Evolutionary conservation across 2,329 filamentous ascomycete species (phyloP).

Genomic region (Trichoderma aggressivum): DNA sequence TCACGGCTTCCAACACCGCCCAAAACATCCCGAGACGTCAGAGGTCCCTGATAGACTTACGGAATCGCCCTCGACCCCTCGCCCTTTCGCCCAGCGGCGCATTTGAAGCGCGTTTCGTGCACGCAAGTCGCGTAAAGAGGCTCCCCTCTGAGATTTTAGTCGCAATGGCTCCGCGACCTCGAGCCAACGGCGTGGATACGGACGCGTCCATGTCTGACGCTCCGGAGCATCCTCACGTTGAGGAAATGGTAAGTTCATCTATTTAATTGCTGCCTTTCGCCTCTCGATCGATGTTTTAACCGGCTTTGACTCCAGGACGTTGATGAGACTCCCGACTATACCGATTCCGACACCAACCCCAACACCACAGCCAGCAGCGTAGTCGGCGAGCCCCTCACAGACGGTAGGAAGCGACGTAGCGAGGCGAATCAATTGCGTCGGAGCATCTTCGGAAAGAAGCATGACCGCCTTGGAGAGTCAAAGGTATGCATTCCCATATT

Average conservation of each 20-base stretch:
- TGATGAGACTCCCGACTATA: conserved; percentile 64
- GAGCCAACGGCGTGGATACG: conserved; percentile 51
- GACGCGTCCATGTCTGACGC: conserved; percentile 64
- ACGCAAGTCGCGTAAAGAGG: conserved; percentile 53
- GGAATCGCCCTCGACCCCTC: background rate
- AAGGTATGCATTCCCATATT: conserved; percentile 59
- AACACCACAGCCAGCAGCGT: conserved; percentile 80
- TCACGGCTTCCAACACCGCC: conserved; percentile 3
- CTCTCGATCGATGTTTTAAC: background rate
- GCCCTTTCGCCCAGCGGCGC: conserved; percentile 17
- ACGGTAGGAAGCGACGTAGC: conserved; percentile 81
- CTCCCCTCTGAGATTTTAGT: conserved; percentile 28
- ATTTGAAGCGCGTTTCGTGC: conserved; percentile 44
- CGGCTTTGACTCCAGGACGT: conserved; percentile 45
- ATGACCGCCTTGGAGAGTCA: conserved; percentile 84
- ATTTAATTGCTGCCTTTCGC: background rate
- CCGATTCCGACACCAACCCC: conserved; percentile 64
- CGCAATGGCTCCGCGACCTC: conserved; percentile 55
- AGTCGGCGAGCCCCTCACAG: conserved; percentile 66
- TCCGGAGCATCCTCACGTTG: conserved; percentile 43
- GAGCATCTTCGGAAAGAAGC: conserved; percentile 92
- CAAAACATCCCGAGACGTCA: background rate
- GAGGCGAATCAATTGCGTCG: conserved; percentile 87
- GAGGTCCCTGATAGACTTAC: background rate
- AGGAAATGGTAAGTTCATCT: conserved; percentile 48